Conservation (phyloP, 2,329 filamentous ascomycete species). For the Drechslerella stenobrocha region DNA sequence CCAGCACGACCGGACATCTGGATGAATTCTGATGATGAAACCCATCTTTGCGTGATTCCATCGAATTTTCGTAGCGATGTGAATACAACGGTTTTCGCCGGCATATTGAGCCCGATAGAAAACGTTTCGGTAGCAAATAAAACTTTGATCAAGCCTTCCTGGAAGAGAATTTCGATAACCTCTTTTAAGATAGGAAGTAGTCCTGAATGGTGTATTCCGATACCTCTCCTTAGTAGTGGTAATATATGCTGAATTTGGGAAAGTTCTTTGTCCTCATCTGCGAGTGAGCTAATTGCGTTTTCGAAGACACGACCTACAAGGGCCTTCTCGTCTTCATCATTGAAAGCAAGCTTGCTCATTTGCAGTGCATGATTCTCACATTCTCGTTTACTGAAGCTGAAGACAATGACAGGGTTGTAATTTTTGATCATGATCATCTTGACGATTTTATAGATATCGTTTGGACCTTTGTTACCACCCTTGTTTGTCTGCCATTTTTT, state of each 20-base stretch:
- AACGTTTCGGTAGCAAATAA: constrained; percentile 98
- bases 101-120: constrained; percentile 98
- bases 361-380: constrained; percentile 88
- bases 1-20: constrained; percentile 98
- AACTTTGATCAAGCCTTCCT: constrained; percentile 96
- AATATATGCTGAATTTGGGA: constrained; percentile 90
- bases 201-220: constrained; percentile 96
- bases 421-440: constrained; percentile 98
- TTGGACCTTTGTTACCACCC: constrained; percentile 68
- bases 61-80: constrained; percentile 96
- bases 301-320: constrained; percentile 94
- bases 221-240: constrained; percentile 83
- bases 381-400: constrained; percentile 98
- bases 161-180: constrained; percentile 98
- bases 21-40: constrained; percentile 94
- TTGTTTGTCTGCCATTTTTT: constrained; percentile 92
- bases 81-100: constrained; percentile 98
- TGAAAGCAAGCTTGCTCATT: constrained; percentile 86
- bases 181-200: constrained; percentile 95
- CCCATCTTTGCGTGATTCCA: constrained; percentile 74
- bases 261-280: constrained; percentile 83
- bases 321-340: constrained; percentile 90
- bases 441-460: constrained; percentile 96
- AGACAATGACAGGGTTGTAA: constrained; percentile 97
- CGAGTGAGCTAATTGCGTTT: constrained; percentile 88